Percentiles rank a stretch among this genome's conserved stretches.
Conservation (phyloP, 192 early-diverging fungal species). For the Umbelopsis sp. region DNA sequence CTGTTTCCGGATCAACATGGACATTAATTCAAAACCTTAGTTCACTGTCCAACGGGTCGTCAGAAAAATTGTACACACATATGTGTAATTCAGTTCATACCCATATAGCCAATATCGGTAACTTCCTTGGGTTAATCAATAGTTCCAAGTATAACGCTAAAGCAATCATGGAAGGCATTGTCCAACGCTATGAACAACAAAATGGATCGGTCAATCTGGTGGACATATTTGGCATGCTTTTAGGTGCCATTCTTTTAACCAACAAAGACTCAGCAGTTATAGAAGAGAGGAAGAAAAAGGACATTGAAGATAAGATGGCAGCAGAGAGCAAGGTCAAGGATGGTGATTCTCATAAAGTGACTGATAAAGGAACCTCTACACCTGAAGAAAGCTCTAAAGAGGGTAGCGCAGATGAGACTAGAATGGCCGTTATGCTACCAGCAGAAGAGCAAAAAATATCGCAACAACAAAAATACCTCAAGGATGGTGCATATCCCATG, state of each 20-base stretch:
- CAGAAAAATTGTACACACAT: conserved; percentile 38
- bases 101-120: conserved; percentile 51
- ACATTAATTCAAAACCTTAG: conserved; percentile 55
- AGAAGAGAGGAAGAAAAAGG: background rate
- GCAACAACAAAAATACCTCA: conserved; percentile 52
- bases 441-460: conserved; percentile 53
- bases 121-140: conserved; percentile 25
- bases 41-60: conserved; percentile 33
- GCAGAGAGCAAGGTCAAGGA: conserved; percentile 19
- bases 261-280: conserved; percentile 26
- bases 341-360: conserved; percentile 1
- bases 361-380: background rate
- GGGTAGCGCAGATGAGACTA: conserved; percentile 35
- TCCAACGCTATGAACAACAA: conserved; percentile 35
- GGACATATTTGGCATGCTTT: conserved; percentile 61
- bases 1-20: conserved; percentile 68
- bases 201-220: conserved; percentile 46
- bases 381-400: conserved; percentile 33
- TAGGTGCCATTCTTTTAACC: conserved; percentile 49
- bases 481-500: conserved; percentile 65
- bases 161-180: conserved; percentile 27
- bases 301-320: conserved; percentile 2
- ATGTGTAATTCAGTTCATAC: conserved; percentile 46
- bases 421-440: conserved; percentile 17
- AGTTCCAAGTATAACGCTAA: conserved; percentile 25